Evolutionary conservation across 1,139 yeast genomes (phyloP), one percentile per base, ranked within the genome.

Genomic region (Candida gigantensis): DNA sequence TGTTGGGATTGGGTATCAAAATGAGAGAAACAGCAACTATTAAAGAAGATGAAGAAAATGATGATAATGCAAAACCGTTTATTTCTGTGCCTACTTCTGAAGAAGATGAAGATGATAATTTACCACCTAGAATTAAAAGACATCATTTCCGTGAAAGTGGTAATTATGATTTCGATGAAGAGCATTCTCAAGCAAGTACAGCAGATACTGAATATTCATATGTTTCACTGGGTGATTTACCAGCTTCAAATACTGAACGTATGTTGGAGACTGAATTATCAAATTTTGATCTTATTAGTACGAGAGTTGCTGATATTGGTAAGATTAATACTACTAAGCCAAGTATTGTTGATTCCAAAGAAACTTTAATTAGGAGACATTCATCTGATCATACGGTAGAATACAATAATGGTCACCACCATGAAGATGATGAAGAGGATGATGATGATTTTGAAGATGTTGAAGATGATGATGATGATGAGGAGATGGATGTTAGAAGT

Each of bases 1-100:
- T 50, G 9, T 54, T 61, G 29, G 73, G 72, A 2, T 57, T 68
- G 40, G 68, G 68, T 8, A 61, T 64, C 14, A 46, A 47, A 28
- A 43, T 53, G 21, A 31, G 45, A 19, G 46, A 42, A 11, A 18
- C 32, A n/a, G 32, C 41, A 14, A 31, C 41, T 15, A 30, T 28
- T 6, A 35, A 33, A 32, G 44, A 37, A 24, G 46, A 42, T 23
- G 39, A 34, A 18, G 41, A 42, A 45, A 28, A 17, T 6, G 29
- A 47, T 20, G 44, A 29, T 10, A 21, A 19, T 19, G 36, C 14
- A 10, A 28, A 27, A 30, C 30, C 30, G 23, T 24, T 28, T 16
- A 33, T 18, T 12, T 30, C 35, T 18, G 30, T 24, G 18, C 36
- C 21, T 18, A 26, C 40, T 6, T 40, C 39, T n/a, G 27, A 23